Percentiles rank a stretch among this genome's conserved stretches.
These are phyloP conservation scores for Apiospora koreana DNA, from an alignment of 2,329 filamentous ascomycete genomes.

Conservation along the genomic window DNA sequence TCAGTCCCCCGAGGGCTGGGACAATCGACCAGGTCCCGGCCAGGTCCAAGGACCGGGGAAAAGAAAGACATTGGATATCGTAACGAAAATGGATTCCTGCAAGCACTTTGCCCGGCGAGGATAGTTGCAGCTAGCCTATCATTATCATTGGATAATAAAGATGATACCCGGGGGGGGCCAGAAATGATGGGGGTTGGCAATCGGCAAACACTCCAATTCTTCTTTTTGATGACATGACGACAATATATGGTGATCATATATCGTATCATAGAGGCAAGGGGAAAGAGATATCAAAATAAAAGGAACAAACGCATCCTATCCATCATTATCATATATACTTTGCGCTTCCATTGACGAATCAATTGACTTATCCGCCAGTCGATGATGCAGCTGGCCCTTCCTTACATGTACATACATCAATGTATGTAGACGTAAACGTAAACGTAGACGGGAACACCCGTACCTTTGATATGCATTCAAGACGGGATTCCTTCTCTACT, in stretches of 20 bases:
- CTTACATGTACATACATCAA: too few relatives aligned
- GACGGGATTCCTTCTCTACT: neutral
- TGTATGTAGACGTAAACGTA: neutral
- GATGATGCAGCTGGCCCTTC: neutral
- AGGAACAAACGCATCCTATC: neutral
- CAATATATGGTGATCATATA: neutral
- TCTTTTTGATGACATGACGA: neutral
- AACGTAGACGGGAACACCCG: neutral
- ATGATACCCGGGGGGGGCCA: neutral
- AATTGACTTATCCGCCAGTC: neutral
- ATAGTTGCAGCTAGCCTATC: constrained; percentile 2
- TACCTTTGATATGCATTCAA: neutral
- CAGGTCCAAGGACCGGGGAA: constrained; percentile 17
- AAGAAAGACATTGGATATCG: constrained; percentile 14
- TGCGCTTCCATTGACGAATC: neutral
- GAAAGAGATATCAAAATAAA: neutral
- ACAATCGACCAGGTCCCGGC: constrained; percentile 20
- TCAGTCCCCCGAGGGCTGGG: constrained; percentile 5
- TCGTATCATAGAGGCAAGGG: neutral
- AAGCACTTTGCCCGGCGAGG: constrained; percentile 1
- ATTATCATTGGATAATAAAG: neutral
- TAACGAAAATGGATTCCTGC: constrained; percentile 5
- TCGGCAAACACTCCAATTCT: neutral
- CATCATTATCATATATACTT: neutral
- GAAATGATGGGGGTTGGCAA: neutral